These are phyloP conservation scores for Eucalyptus marginata DNA, from an alignment of 345 rosid species.

Conservation along the genomic window DNA sequence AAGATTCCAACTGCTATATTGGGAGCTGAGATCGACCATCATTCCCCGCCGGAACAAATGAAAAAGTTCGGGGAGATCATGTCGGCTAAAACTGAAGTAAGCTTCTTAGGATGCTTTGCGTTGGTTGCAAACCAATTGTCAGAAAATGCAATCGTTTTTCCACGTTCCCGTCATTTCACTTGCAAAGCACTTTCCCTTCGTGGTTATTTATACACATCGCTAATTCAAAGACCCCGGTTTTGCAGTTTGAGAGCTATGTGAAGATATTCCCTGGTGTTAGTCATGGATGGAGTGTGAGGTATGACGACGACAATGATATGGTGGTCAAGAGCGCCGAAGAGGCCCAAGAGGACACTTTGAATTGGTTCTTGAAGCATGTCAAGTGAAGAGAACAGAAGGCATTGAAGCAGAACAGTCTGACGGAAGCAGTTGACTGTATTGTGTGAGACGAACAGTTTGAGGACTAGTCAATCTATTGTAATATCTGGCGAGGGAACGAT, in stretches of 20 bases:
- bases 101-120: neutral
- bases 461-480: neutral
- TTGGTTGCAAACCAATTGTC: neutral
- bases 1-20: slow-evolving; percentile 24
- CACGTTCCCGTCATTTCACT: neutral
- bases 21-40: slow-evolving; percentile 24
- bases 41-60: slow-evolving; percentile 10
- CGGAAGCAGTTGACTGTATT: neutral
- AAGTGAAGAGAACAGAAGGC: slow-evolving; percentile 1
- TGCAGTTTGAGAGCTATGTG: slow-evolving; percentile 12
- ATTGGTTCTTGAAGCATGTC: slow-evolving; percentile 42
- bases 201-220: neutral
- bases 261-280: slow-evolving; percentile 45
- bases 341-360: slow-evolving; percentile 53
- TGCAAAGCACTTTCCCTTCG: neutral
- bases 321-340: slow-evolving; percentile 48
- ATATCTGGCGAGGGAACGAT: neutral
- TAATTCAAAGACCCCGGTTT: neutral
- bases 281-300: slow-evolving; percentile 65
- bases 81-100: slow-evolving; percentile 18
- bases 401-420: neutral
- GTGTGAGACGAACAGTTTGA: neutral
- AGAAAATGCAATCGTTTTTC: neutral
- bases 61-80: slow-evolving; percentile 14
- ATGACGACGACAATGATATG: slow-evolving; percentile 16